phyloP scores from a whole-genome alignment of 371 early-diverging fungal species.

The Rhizomucor pusillus region DNA sequence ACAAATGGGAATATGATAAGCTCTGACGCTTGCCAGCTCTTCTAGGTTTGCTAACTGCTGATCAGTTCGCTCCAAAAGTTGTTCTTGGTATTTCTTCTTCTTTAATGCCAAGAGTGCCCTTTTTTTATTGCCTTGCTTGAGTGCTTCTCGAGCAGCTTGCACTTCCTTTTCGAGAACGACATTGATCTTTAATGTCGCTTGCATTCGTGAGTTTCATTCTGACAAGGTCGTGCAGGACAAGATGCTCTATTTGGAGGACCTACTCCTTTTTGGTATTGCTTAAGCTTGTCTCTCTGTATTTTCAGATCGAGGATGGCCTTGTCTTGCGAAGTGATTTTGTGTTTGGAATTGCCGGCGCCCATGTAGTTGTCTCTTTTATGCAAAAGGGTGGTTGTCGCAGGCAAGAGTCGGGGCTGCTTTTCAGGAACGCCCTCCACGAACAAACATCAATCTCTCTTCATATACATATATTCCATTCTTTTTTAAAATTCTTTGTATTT shows the following conservation, averaged over 20 bases:
- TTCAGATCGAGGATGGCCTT: constrained; percentile 93
- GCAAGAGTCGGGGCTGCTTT: no score
- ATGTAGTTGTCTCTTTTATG: background rate
- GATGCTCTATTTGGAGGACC: background rate
- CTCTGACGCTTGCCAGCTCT: constrained; percentile 62
- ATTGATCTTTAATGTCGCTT: constrained; percentile 48
- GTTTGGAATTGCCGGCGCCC: constrained; percentile 26
- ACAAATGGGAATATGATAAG: no score
- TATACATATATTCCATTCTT: no score
- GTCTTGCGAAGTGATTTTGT: constrained; percentile 82
- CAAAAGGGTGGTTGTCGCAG: no score
- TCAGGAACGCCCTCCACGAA: no score
- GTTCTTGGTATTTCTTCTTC: constrained; percentile 95
- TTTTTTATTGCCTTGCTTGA: constrained; percentile 72
- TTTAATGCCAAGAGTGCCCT: constrained; percentile 87
- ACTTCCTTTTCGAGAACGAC: constrained; percentile 64
- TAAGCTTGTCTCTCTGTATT: constrained; percentile 90
- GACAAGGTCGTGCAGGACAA: no score
- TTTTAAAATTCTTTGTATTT: no score
- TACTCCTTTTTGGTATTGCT: constrained; percentile 77
- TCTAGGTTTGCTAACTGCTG: constrained; percentile 87
- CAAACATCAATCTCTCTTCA: no score
- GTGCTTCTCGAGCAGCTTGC: constrained; percentile 58
- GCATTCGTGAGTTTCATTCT: no score
- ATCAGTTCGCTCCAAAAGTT: constrained; percentile 78